phyloP scores from a whole-genome alignment of 495 filamentous ascomycete genomes.

The Tirmania nivea region DNA sequence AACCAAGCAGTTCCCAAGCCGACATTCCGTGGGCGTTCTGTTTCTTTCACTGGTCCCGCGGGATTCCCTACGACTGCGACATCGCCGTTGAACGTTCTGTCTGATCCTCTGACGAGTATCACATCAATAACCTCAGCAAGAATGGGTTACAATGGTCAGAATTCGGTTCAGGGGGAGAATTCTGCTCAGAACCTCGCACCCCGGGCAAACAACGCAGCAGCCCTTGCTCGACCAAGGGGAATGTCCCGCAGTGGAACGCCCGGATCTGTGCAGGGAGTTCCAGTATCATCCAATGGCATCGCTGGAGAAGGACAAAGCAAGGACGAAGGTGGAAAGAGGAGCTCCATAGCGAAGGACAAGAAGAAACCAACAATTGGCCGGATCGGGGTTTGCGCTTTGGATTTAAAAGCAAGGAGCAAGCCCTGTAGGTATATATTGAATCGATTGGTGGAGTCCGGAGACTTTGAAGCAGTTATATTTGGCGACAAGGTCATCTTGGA shows the following conservation, averaged over 20 bases:
- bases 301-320: neutral
- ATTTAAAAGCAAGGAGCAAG: conserved; percentile 90
- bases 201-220: neutral
- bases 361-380: conserved; percentile 26
- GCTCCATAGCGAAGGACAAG: conserved; percentile 6
- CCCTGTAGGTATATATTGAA: conserved; percentile 90
- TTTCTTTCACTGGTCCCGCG: conserved; percentile 4
- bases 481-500: conserved; percentile 97
- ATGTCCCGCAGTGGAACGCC: neutral
- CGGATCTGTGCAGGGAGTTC: neutral
- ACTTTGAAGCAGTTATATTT: conserved; percentile 92
- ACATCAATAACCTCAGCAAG: neutral
- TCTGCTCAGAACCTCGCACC: neutral
- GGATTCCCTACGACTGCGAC: conserved; percentile 15
- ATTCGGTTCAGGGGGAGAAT: neutral
- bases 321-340: neutral
- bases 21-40: neutral
- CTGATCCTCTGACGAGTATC: conserved; percentile 4
- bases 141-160: neutral
- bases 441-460: conserved; percentile 64
- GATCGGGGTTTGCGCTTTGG: conserved; percentile 87
- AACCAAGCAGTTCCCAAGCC: neutral
- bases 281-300: conserved; percentile 6
- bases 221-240: neutral
- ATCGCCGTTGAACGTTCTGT: conserved; percentile 18